Base-by-base conservation (phyloP, 2,329 filamentous ascomycete genomes). In the Ilyonectria mors-panacis region DNA sequence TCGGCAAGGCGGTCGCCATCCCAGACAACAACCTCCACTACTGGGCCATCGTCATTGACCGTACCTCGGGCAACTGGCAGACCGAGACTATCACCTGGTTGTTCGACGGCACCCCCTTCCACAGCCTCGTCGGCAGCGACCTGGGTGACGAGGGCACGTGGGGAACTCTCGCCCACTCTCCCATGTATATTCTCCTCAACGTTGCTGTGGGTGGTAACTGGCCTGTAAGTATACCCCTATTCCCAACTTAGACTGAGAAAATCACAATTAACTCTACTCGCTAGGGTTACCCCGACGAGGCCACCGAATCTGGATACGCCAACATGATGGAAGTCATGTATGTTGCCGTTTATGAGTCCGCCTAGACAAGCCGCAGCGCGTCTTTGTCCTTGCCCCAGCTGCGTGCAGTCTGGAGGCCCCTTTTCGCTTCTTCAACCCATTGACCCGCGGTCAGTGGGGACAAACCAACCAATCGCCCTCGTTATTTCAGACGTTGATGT, bases 81-180 rank as follows among this genome's bases (percentile, higher is more conserved):
- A 75, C 77, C 3, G 82, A 88, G 80, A 81, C 79, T 2, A 83
- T 88, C 63, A 83, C 82, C 13, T 88, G 86, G 85, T 81, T 78
- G 64, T 72, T 82, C 37, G 85, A 88, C 63, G 86, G 84, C 26
- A 44, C 64, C 0, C 76, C 80, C 55, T 88, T 82, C 74, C 79
- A 83, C 70, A 79, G 79, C 39, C 69, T 88, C 61, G 80, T 75
- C 1, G 86, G 86, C 5, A 73, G 78, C 4, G 74, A 80, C 23
- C 77, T 87, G 37, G 79, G 77, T 39, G 80, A 83, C 60, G 71
- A 81, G 72, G 76, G 66, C 3, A 79, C 82, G 28, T 88, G 85
- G 85, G 78, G 77, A 19, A 79, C 81, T 15, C 77, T 86, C 15
- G 81, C 82, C 0, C 79, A 80, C 65, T 80, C 78, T 15, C 81